Conservation (phyloP, 2,329 filamentous ascomycete species). For the Penicillium rolfsii region DNA sequence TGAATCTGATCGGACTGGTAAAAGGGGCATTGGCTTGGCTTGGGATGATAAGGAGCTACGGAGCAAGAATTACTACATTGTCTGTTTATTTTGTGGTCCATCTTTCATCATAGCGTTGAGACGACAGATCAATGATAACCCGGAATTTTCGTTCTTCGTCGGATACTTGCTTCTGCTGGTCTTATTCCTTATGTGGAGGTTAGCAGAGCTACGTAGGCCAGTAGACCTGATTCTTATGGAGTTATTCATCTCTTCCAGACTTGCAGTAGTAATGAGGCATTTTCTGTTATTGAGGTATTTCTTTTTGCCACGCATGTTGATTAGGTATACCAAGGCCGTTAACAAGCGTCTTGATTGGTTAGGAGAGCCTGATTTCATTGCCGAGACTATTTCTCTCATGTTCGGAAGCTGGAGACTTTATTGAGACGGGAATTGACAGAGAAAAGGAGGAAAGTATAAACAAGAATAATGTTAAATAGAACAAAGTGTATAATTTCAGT, state of each 20-base stretch:
- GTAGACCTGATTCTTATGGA: background rate
- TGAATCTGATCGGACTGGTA: constrained; percentile 6
- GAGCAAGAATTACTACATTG: constrained; percentile 23
- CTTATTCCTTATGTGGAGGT: background rate
- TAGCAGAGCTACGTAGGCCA: background rate
- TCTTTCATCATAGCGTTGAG: constrained; percentile 36
- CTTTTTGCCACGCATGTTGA: too few species aligned
- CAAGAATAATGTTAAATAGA: constrained; percentile 5
- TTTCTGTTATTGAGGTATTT: too few species aligned
- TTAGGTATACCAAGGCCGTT: too few species aligned
- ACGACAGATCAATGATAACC: constrained; percentile 37
- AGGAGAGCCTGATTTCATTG: background rate
- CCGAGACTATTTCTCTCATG: background rate
- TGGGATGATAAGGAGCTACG: constrained; percentile 19
- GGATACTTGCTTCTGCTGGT: background rate
- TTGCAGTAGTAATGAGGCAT: too few species aligned
- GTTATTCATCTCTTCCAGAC: background rate
- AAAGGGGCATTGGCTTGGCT: constrained; percentile 12
- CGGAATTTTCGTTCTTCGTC: constrained; percentile 13
- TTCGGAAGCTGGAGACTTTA: constrained; percentile 1
- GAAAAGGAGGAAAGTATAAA: constrained; percentile 2
- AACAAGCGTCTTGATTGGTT: too few species aligned
- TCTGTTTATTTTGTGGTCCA: constrained; percentile 27
- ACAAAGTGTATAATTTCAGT: background rate
- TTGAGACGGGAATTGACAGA: background rate